Evolutionary conservation across 2,329 filamentous ascomycete species (phyloP).

Genomic region (Diaporthe humulicola): DNA sequence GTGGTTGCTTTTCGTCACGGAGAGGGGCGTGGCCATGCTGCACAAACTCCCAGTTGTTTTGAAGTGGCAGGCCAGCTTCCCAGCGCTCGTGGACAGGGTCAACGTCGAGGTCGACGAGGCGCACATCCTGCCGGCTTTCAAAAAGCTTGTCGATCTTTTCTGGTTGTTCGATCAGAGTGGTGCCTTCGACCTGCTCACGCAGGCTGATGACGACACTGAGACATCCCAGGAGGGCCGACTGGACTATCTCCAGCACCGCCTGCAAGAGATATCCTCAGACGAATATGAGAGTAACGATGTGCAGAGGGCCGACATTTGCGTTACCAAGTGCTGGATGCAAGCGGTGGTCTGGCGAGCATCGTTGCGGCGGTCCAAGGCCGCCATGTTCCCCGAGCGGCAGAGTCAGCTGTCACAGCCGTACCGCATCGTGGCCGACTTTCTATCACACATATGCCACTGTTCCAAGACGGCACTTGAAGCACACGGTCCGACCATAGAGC

Average conservation of each 20-base stretch:
- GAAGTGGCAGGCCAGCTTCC: conserved; percentile 55
- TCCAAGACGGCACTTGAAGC: conserved; percentile 62
- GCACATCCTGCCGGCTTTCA: conserved; percentile 61
- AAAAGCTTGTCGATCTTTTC: conserved; percentile 63
- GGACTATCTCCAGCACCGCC: conserved; percentile 55
- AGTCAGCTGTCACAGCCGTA: conserved; percentile 54
- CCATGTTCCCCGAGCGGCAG: conserved; percentile 38
- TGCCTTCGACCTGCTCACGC: conserved; percentile 60
- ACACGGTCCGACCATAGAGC: conserved; percentile 62
- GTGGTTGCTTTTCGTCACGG: conserved; percentile 64
- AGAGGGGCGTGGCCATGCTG: conserved; percentile 62
- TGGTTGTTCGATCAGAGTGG: conserved; percentile 64
- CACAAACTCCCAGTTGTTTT: conserved; percentile 63
- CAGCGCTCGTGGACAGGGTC: conserved; percentile 47
- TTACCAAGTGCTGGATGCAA: conserved; percentile 65
- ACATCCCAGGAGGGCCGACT: conserved; percentile 48
- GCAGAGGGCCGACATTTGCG: conserved; percentile 62
- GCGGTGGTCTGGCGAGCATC: conserved; percentile 61
- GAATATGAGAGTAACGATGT: conserved; percentile 59
- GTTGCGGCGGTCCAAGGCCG: conserved; percentile 44
- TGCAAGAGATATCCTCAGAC: conserved; percentile 56
- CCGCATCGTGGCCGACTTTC: conserved; percentile 60
- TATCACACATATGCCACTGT: conserved; percentile 57
- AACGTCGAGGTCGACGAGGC: conserved; percentile 53
- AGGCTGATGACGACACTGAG: conserved; percentile 50